Base-by-base conservation (phyloP, 192 early-diverging fungal species). In the Chytriomyces confervae region DNA sequence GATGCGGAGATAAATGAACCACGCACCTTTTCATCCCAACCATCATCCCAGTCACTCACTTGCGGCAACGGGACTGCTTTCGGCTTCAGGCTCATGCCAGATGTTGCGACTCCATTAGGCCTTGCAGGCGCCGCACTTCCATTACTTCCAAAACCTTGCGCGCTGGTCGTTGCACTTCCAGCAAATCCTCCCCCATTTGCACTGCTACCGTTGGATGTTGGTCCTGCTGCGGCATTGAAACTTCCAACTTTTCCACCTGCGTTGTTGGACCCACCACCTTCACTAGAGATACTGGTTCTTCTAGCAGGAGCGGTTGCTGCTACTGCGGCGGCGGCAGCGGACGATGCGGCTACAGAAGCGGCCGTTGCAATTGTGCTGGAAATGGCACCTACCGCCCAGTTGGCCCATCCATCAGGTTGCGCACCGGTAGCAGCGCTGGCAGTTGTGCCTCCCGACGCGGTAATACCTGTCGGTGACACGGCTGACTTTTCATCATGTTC, bases 381-480 rank as follows among this genome's bases (percentile, higher is more conserved):
- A 16, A 86, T 62, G 5, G 84, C 84, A 16, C 93, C 93, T 5
- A 95, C 91, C 0, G 96, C 96, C 96, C 96, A 96, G 6, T 92
- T 93, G 57, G 92, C 90, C 93, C 95, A 95, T 36, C 91, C 91
- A 67, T 92, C 91, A 11, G 70, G 46, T 46, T 77, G 76, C 3
- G 77, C 70, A 50, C 69, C 79, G 29, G 76, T 66, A 27, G 72
- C 69, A 43, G 70, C 77, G 61, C 61, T 49, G 43, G 53, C 61
- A 7, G 76, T 83, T 0, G 80, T 71, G 36, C 76, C 76, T 44
- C 78, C 71, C 13, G 84, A 77, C 0, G 81, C 77, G n/a, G 76
- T 43, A 16, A 79, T 45, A 36, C 16, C 13, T 48, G 63, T 29
- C 16, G 67, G 46, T 24, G 67, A 49, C 29, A 10, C 13, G 67